phyloP scores from a whole-genome alignment of 2,329 filamentous ascomycete genomes.

The Colletotrichum sp. region DNA sequence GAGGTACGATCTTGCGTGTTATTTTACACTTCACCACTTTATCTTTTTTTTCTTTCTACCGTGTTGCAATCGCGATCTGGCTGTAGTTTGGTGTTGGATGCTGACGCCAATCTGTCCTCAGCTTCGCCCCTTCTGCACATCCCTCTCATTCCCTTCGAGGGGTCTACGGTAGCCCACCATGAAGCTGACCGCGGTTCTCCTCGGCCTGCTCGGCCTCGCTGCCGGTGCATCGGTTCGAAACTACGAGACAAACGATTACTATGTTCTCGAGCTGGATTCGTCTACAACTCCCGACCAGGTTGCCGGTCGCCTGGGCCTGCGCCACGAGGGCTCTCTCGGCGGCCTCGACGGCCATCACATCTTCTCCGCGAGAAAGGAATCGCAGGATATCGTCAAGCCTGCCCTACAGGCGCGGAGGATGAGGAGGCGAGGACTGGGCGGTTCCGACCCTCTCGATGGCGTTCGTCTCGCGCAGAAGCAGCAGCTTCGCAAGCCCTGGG shows the following conservation, averaged over 20 bases:
- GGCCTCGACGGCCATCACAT: slow-evolving; percentile 83
- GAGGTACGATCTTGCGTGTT: not conserved
- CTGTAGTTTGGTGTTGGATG: not conserved
- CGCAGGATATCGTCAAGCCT: slow-evolving; percentile 62
- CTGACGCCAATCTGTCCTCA: not conserved
- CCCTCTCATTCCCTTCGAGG: slow-evolving; percentile 6
- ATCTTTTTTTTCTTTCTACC: not conserved
- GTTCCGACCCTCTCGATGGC: slow-evolving; percentile 68
- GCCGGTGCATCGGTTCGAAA: slow-evolving; percentile 64
- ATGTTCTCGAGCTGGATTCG: slow-evolving; percentile 82
- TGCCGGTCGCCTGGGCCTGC: slow-evolving; percentile 74
- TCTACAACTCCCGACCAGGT: slow-evolving; percentile 70
- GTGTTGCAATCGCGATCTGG: not conserved
- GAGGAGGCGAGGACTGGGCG: slow-evolving; percentile 63
- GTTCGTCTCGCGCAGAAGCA: slow-evolving; percentile 84
- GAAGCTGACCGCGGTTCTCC: slow-evolving; percentile 57
- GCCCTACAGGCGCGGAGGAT: slow-evolving; percentile 59
- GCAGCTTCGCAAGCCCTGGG: slow-evolving; percentile 51
- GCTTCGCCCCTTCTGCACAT: not conserved
- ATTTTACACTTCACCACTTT: not conserved
- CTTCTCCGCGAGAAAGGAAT: slow-evolving; percentile 74
- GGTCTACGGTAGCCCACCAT: slow-evolving; percentile 37
- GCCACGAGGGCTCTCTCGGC: slow-evolving; percentile 81
- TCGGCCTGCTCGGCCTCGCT: slow-evolving; percentile 54
- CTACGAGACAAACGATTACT: slow-evolving; percentile 87